phyloP scores from a whole-genome alignment of 1,284 basidiomycete genomes.

The Hemileia vastatrix region DNA sequence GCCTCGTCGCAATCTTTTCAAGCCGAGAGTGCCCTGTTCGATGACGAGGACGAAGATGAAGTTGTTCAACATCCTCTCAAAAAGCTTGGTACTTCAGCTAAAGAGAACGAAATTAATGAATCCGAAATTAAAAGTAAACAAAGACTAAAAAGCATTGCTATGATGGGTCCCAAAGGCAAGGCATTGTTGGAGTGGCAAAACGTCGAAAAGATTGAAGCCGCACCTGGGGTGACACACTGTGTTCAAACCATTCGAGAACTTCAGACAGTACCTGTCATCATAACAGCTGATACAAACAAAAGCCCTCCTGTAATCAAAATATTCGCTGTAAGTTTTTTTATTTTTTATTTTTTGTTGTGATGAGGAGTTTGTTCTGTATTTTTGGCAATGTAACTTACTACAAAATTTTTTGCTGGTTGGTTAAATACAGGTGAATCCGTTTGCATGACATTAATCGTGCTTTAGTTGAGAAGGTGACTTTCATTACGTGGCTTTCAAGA shows the following conservation, averaged over 20 bases:
- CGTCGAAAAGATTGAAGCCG: slow-evolving; percentile 22
- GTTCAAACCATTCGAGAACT: slow-evolving; percentile 19
- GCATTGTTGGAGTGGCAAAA: slow-evolving; percentile 7
- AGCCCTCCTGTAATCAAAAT: slow-evolving; percentile 22
- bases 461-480: no score
- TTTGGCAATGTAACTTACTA: no score
- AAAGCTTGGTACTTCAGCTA: not conserved
- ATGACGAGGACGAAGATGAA: slow-evolving; percentile 64
- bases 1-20: slow-evolving; percentile 65
- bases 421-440: no score
- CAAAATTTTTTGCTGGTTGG: no score
- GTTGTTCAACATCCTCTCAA: slow-evolving; percentile 24
- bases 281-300: slow-evolving; percentile 22
- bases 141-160: slow-evolving; percentile 16
- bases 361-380: no score
- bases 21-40: slow-evolving; percentile 76
- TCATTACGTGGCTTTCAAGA: no score
- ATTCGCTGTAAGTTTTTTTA: slow-evolving; percentile 11
- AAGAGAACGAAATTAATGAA: slow-evolving; percentile 5
- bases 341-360: not conserved
- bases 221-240: slow-evolving; percentile 19
- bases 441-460: no score
- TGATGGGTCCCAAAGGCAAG: slow-evolving; percentile 13
- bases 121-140: slow-evolving; percentile 12
- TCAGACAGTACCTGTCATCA: slow-evolving; percentile 19